Evolutionary conservation across 208 protist genomes (phyloP).

Genomic region (Phytomonas sp.): DNA sequence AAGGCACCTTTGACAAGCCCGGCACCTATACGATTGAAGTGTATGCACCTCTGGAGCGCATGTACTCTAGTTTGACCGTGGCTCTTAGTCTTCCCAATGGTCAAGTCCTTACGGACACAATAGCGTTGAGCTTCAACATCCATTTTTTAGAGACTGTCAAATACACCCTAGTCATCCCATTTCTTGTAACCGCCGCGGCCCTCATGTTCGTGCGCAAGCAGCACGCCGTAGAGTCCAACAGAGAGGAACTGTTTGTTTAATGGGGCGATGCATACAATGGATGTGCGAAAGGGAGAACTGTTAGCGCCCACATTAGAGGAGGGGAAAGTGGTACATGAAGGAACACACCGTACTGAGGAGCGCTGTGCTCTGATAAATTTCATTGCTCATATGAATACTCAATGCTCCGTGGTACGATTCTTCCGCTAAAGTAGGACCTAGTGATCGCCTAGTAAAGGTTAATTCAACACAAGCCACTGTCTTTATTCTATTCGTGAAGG

Average conservation of each 20-base stretch:
- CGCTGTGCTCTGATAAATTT: neutral
- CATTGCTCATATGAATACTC: too few relatives aligned
- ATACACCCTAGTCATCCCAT: conserved; percentile 67
- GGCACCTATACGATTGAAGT: conserved; percentile 46
- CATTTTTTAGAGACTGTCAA: conserved; percentile 79
- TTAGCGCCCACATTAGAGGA: neutral
- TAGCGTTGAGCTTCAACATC: conserved; percentile 79
- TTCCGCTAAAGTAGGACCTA: too few relatives aligned
- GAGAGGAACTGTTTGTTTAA: neutral
- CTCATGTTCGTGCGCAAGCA: conserved; percentile 56
- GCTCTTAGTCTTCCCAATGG: conserved; percentile 57
- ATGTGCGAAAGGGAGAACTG: neutral
- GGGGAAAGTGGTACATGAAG: neutral
- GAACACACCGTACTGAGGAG: neutral
- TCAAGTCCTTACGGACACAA: conserved; percentile 62
- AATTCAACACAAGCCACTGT: too few relatives aligned
- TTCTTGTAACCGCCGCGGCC: conserved; percentile 38
- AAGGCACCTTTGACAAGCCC: conserved; percentile 25
- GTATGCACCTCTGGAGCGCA: conserved; percentile 45
- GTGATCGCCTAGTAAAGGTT: too few relatives aligned
- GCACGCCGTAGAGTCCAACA: conserved; percentile 23
- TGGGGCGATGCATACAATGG: neutral
- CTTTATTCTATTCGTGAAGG: neutral
- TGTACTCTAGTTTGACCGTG: conserved; percentile 51
- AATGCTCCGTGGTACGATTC: too few relatives aligned